Percentiles rank a stretch among this genome's conserved stretches.
These are phyloP conservation scores for Chrysosporium queenslandicum DNA, from an alignment of 2,329 filamentous ascomycete species.

Conservation along the genomic window DNA sequence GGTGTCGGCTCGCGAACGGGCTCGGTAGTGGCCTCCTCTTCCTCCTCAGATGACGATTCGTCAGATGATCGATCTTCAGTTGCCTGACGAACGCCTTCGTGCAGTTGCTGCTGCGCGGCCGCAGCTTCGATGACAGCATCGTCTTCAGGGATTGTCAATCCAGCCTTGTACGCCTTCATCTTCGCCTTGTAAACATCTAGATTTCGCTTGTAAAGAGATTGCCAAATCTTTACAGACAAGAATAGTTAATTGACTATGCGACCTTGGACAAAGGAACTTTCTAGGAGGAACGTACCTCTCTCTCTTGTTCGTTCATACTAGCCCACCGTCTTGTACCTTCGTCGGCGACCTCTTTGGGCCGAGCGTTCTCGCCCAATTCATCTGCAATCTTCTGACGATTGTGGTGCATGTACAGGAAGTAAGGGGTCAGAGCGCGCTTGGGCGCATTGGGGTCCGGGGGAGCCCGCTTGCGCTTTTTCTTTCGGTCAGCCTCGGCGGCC, in stretches of 20 bases:
- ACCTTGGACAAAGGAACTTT: background rate
- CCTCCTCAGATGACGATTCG: slow-evolving; percentile 27
- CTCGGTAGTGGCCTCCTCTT: slow-evolving; percentile 28
- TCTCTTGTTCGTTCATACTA: slow-evolving; percentile 63
- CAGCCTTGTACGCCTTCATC: slow-evolving; percentile 48
- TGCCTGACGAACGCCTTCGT: slow-evolving; percentile 32
- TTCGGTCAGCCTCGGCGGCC: slow-evolving; percentile 46
- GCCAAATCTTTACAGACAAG: slow-evolving; percentile 38
- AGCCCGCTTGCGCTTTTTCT: slow-evolving; percentile 85
- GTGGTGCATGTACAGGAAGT: slow-evolving; percentile 88
- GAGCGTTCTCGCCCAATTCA: slow-evolving; percentile 63
- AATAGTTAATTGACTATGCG: background rate
- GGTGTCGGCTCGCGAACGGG: slow-evolving; percentile 37
- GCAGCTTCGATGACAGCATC: slow-evolving; percentile 32
- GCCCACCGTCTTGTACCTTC: slow-evolving; percentile 83
- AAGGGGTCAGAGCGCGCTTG: slow-evolving; percentile 86
- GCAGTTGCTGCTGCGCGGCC: slow-evolving; percentile 29
- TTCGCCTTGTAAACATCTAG: slow-evolving; percentile 48
- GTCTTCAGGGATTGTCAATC: slow-evolving; percentile 33
- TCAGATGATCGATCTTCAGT: slow-evolving; percentile 26
- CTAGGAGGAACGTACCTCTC: slow-evolving; percentile 43
- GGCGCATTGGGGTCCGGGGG: slow-evolving; percentile 85
- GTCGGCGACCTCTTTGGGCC: slow-evolving; percentile 77
- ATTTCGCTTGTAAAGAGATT: slow-evolving; percentile 48
- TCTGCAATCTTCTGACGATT: slow-evolving; percentile 71